phyloP scores from a whole-genome alignment of 2,329 filamentous ascomycete species.

The Exophiala aquamarina region DNA sequence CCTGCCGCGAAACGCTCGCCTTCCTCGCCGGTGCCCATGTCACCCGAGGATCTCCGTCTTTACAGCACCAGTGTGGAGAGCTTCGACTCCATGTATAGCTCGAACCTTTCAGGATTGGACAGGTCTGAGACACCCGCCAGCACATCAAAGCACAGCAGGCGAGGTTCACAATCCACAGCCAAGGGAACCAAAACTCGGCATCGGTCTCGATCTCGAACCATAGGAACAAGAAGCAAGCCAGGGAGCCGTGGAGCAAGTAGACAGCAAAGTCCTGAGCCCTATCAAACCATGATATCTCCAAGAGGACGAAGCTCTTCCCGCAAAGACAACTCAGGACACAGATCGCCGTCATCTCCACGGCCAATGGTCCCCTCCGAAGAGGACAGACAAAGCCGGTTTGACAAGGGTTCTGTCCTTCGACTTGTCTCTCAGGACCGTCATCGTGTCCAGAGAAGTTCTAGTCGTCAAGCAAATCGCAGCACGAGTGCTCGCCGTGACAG shows the following conservation, averaged over 20 bases:
- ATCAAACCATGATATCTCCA: slow-evolving; percentile 35
- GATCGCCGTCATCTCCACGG: slow-evolving; percentile 78
- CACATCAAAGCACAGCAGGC: slow-evolving; percentile 15
- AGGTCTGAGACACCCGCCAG: slow-evolving; percentile 21
- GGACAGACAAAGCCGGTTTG: slow-evolving; percentile 53
- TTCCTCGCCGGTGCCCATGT: slow-evolving; percentile 92
- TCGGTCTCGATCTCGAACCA: slow-evolving; percentile 38
- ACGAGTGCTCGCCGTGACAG: slow-evolving; percentile 43
- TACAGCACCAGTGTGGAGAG: slow-evolving; percentile 48
- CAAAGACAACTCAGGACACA: slow-evolving; percentile 56
- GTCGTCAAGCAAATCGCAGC: slow-evolving; percentile 46
- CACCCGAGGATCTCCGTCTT: slow-evolving; percentile 70
- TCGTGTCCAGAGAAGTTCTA: slow-evolving; percentile 47
- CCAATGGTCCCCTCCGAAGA: slow-evolving; percentile 66
- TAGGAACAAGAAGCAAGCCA: slow-evolving; percentile 31
- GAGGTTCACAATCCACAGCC: slow-evolving; percentile 22
- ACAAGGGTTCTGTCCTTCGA: slow-evolving; percentile 61
- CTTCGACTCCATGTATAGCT: slow-evolving; percentile 50
- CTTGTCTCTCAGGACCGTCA: slow-evolving; percentile 46
- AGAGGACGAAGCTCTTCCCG: slow-evolving; percentile 64
- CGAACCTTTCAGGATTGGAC: slow-evolving; percentile 33
- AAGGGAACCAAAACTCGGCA: slow-evolving; percentile 30
- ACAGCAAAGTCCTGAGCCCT: slow-evolving; percentile 38
- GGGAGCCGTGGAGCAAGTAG: slow-evolving; percentile 36
- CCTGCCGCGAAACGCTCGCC: slow-evolving; percentile 81